Evolutionary conservation across 192 early-diverging fungal genomes (phyloP).

Genomic region (Chytriomyces sp.): DNA sequence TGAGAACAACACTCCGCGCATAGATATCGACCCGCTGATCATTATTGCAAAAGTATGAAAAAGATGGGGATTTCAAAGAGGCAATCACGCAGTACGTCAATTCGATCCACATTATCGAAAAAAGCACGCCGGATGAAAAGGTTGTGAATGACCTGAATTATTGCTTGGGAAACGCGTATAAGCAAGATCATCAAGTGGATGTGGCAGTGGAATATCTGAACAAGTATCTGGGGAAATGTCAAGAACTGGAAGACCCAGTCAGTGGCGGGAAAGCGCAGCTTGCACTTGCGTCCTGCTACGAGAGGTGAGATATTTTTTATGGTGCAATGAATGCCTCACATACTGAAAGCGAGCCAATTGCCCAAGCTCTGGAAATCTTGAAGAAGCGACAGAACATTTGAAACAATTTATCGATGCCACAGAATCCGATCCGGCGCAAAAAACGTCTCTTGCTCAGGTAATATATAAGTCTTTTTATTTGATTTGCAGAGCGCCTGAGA

Average conservation of each 20-base stretch:
- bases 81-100: constrained; percentile 49
- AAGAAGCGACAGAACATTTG: constrained; percentile 40
- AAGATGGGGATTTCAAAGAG: constrained; percentile 28
- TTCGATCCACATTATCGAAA: constrained; percentile 43
- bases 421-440: constrained; percentile 42
- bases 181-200: constrained; percentile 3
- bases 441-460: constrained; percentile 37
- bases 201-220: constrained; percentile 42
- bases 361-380: constrained; percentile 45
- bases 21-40: background rate
- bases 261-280: constrained; percentile 52
- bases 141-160: constrained; percentile 45
- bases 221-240: constrained; percentile 40
- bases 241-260: constrained; percentile 33
- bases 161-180: constrained; percentile 36
- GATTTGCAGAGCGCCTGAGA: too few species aligned
- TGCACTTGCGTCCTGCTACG: constrained; percentile 53
- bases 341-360: background rate
- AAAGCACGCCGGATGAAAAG: constrained; percentile 37
- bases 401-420: constrained; percentile 44
- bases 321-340: background rate
- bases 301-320: constrained; percentile 38
- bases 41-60: constrained; percentile 25
- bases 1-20: constrained; percentile 11
- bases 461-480: too few species aligned